Conservation (phyloP, 208 protist genomes). For the Naegleria lovaniensis region DNA sequence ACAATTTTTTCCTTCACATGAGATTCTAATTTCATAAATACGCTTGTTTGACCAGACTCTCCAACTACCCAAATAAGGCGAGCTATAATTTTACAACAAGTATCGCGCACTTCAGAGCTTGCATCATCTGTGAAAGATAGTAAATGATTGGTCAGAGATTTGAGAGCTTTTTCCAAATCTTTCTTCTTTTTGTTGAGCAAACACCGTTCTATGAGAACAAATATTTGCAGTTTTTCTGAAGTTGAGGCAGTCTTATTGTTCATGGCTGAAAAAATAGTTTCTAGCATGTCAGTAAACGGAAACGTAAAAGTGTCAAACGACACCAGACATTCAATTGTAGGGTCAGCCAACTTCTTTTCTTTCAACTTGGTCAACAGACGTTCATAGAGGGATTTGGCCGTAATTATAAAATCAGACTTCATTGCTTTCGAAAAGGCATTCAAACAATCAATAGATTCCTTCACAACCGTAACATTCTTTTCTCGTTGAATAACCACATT, state of each 20-base stretch:
- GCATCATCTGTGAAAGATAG: conserved; percentile 11
- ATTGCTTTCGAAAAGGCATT: neutral
- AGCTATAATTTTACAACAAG: neutral
- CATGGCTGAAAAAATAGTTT: neutral
- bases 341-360: conserved; percentile 18
- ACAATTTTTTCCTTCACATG: neutral
- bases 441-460: neutral
- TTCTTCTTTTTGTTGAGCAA: neutral
- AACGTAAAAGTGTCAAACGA: neutral
- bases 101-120: neutral
- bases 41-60: neutral
- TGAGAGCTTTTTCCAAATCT: neutral
- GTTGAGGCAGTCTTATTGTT: neutral
- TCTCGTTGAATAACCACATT: neutral
- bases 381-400: neutral
- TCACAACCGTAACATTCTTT: neutral
- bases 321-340: neutral
- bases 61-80: neutral
- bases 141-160: neutral
- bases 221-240: neutral
- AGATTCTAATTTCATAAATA: neutral
- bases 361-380: neutral
- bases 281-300: neutral
- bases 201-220: neutral
- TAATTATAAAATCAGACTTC: neutral